phyloP scores from a whole-genome alignment of 495 filamentous ascomycete species.

The Rhizodiscina lignyota region DNA sequence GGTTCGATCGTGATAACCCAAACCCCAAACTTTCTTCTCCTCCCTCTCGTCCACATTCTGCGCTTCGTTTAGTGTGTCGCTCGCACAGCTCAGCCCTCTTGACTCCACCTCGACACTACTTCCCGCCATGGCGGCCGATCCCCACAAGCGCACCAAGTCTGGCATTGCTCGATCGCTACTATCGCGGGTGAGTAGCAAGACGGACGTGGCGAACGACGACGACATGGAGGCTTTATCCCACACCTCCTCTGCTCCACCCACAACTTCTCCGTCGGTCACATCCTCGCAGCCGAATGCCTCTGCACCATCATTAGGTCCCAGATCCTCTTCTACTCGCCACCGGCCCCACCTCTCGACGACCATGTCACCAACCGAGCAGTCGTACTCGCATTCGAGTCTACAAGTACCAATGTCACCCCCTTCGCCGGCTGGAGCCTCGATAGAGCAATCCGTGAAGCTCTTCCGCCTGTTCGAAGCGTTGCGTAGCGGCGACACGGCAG shows the following conservation, averaged over 20 bases:
- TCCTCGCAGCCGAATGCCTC: constrained; percentile 19
- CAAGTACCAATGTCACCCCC: constrained; percentile 7
- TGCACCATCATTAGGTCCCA: constrained; percentile 16
- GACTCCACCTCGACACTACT: too few species aligned
- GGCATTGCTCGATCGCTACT: constrained; percentile 25
- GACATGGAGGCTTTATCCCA: too few species aligned
- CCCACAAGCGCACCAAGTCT: constrained; percentile 36
- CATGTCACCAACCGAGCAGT: constrained; percentile 18
- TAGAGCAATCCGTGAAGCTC: constrained; percentile 86
- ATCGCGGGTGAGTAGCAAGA: constrained; percentile 24
- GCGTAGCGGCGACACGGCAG: constrained; percentile 74
- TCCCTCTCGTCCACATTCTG: too few species aligned
- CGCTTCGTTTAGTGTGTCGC: too few species aligned
- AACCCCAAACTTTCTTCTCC: too few species aligned
- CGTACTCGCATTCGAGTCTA: too few species aligned
- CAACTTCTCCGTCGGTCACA: background rate
- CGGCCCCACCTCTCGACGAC: constrained; percentile 25
- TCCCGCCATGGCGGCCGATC: too few species aligned
- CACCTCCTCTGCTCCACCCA: background rate
- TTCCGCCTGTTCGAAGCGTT: constrained; percentile 90
- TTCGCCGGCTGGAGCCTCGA: constrained; percentile 33
- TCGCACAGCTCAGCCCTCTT: too few species aligned
- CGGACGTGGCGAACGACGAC: constrained; percentile 17
- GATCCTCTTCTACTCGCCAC: constrained; percentile 7
- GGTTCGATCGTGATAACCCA: too few species aligned